Conservation (phyloP, 164 flowering plant genomes). For the Chimonanthus praecox region DNA sequence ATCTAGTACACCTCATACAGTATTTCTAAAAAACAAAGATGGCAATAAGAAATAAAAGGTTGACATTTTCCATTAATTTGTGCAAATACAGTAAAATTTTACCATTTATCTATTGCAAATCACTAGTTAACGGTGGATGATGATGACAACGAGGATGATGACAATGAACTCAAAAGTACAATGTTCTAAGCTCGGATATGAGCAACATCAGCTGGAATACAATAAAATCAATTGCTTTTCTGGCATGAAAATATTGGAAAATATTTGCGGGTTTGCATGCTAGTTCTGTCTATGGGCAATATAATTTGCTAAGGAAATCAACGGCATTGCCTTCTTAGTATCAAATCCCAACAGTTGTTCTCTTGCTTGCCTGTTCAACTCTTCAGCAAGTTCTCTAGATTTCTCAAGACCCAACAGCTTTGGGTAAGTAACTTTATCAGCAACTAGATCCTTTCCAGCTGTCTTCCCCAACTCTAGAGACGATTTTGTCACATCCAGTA, state of each 20-base stretch:
- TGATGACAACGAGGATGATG: too few species aligned
- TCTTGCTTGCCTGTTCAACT: conserved; percentile 43
- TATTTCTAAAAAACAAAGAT: too few species aligned
- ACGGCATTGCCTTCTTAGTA: conserved; percentile 46
- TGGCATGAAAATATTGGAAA: neutral
- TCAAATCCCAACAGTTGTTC: conserved; percentile 45
- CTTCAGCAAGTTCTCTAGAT: conserved; percentile 46
- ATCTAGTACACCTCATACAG: too few species aligned
- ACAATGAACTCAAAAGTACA: too few species aligned
- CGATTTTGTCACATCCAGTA: conserved; percentile 57
- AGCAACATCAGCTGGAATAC: neutral
- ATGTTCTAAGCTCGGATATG: neutral
- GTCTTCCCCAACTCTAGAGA: conserved; percentile 64
- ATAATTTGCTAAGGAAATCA: conserved; percentile 60
- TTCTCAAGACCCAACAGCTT: conserved; percentile 56
- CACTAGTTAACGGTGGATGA: too few species aligned
- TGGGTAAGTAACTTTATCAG: conserved; percentile 58
- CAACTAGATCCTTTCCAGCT: conserved; percentile 60
- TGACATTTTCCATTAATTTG: too few species aligned
- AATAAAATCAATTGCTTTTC: neutral
- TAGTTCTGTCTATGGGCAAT: conserved; percentile 52
- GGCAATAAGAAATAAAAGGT: too few species aligned
- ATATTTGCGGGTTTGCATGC: too few species aligned
- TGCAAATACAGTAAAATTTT: too few species aligned
- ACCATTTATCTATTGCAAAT: too few species aligned